Evolutionary conservation across 768 basidiomycete genomes (phyloP).

Genomic region (Suillus discolor): DNA sequence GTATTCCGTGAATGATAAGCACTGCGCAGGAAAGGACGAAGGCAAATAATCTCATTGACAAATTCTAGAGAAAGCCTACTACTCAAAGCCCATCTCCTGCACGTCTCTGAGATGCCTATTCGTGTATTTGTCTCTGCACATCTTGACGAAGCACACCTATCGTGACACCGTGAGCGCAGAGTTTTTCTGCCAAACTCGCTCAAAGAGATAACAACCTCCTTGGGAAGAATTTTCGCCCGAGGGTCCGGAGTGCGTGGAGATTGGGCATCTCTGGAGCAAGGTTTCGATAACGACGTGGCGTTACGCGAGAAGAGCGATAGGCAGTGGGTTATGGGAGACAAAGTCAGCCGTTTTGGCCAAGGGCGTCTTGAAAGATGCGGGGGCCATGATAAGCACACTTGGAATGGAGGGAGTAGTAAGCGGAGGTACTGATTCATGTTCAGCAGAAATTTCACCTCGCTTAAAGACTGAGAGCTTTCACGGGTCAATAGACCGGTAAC

Average conservation of each 20-base stretch:
- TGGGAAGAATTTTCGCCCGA: constrained; percentile 30
- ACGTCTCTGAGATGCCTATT: constrained; percentile 40
- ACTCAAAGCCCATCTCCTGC: constrained; percentile 16
- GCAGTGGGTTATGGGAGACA: neutral
- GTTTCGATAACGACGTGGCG: constrained; percentile 21
- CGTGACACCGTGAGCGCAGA: constrained; percentile 28
- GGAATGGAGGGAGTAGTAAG: constrained; percentile 1
- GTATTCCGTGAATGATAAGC: too few species aligned
- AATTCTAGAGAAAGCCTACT: constrained; percentile 53
- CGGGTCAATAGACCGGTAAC: neutral
- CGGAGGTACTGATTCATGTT: neutral
- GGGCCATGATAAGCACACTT: neutral
- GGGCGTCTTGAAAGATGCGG: neutral
- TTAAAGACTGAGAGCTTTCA: neutral
- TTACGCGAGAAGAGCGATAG: neutral
- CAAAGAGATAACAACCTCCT: neutral
- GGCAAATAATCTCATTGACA: constrained; percentile 27
- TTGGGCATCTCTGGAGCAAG: constrained; percentile 41
- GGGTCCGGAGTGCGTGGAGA: constrained; percentile 28
- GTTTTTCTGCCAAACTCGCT: constrained; percentile 39
- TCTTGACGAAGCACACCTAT: constrained; percentile 24
- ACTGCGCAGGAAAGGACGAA: too few species aligned
- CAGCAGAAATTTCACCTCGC: neutral
- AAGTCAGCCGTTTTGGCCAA: neutral
- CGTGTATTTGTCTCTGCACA: constrained; percentile 31